Percentiles rank a stretch among this genome's conserved stretches.
Evolutionary conservation across 129 eudicot genomes (phyloP).

Genomic region (Apium graveolens): DNA sequence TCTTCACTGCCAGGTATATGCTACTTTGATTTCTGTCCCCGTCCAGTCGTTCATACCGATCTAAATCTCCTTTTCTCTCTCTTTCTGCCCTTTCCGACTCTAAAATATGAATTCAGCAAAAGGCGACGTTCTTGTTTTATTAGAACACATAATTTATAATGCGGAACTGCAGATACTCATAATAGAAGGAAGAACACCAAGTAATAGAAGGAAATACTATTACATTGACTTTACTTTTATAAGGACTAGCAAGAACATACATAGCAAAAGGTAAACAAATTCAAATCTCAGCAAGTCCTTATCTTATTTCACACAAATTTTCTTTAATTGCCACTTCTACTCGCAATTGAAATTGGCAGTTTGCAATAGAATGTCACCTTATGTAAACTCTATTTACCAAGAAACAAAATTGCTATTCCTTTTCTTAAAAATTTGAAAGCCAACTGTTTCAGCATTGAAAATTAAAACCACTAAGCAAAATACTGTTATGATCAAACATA

Average conservation of each 20-base stretch:
- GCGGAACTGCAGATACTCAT: not conserved
- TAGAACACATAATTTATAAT: not conserved
- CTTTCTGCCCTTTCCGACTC: conserved; percentile 91
- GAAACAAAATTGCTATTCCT: not conserved
- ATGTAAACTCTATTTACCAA: not conserved
- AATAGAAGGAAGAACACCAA: not conserved
- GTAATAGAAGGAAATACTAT: not conserved
- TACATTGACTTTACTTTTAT: not conserved
- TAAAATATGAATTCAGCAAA: conserved; percentile 20
- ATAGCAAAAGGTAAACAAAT: not conserved
- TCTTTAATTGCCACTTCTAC: not conserved
- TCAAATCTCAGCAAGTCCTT: not conserved
- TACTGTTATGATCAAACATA: not conserved
- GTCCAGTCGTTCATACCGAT: conserved; percentile 86
- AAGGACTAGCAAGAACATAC: not conserved
- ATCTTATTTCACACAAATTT: not conserved
- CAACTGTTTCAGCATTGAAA: not conserved
- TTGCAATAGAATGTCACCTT: not conserved
- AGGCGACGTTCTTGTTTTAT: not conserved
- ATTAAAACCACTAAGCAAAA: not conserved
- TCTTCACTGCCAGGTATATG: conserved; percentile 83
- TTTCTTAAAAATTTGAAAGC: not conserved
- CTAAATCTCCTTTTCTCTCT: conserved; percentile 99
- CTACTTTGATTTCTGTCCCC: conserved; percentile 86
- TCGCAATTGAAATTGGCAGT: not conserved